phyloP scores from a whole-genome alignment of 2,329 filamentous ascomycete species.

The Trichoderma hamatum region DNA sequence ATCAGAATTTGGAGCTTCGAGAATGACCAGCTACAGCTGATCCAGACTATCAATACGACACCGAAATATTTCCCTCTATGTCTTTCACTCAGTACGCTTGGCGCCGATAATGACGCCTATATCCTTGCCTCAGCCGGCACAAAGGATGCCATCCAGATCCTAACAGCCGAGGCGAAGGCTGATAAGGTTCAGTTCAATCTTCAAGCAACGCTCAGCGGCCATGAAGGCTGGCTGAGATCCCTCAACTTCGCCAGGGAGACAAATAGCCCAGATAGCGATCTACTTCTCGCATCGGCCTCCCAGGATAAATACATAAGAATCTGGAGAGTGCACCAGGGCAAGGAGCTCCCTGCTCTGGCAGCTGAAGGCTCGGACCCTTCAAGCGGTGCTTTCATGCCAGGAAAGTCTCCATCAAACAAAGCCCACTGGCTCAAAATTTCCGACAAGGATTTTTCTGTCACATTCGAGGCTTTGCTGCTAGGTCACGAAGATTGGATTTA shows the following conservation, averaged over 20 bases:
- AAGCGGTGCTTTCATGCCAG: slow-evolving; percentile 61
- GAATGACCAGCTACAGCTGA: slow-evolving; percentile 51
- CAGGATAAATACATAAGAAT: slow-evolving; percentile 97
- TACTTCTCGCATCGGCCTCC: slow-evolving; percentile 88
- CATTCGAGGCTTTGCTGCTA: slow-evolving; percentile 89
- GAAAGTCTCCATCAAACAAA: slow-evolving; percentile 84
- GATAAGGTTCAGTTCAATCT: slow-evolving; percentile 61
- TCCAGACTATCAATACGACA: slow-evolving; percentile 71
- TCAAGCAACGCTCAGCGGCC: slow-evolving; percentile 78
- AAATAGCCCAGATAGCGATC: slow-evolving; percentile 58
- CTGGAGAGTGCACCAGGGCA: slow-evolving; percentile 80
- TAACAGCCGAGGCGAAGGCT: slow-evolving; percentile 56
- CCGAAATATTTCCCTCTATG: slow-evolving; percentile 83
- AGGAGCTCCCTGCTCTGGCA: slow-evolving; percentile 61
- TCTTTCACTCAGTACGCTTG: slow-evolving; percentile 67
- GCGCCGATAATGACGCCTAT: slow-evolving; percentile 54
- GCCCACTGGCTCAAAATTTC: slow-evolving; percentile 72
- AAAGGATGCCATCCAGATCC: slow-evolving; percentile 78
- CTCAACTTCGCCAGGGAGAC: slow-evolving; percentile 74
- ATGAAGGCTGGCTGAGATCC: slow-evolving; percentile 93
- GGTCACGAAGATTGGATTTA: slow-evolving; percentile 99
- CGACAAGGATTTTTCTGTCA: slow-evolving; percentile 71
- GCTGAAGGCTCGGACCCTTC: slow-evolving; percentile 58
- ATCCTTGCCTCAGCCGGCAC: slow-evolving; percentile 87
- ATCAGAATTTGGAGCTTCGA: slow-evolving; percentile 70